phyloP scores from a whole-genome alignment of 2,329 filamentous ascomycete species.

The Pseudogymnoascus sp. region DNA sequence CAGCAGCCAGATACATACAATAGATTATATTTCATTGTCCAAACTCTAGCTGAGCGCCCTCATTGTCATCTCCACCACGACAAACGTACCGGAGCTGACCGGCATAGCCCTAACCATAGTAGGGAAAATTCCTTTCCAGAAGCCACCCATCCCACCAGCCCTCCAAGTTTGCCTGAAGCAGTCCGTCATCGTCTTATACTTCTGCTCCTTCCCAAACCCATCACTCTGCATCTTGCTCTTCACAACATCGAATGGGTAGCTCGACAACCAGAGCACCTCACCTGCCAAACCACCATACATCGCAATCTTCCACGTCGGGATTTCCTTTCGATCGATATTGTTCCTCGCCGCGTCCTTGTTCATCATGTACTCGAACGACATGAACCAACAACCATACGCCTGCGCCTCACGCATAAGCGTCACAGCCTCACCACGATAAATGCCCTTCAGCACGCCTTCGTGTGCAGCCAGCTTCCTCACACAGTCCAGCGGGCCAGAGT shows the following conservation, averaged over 20 bases:
- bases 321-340: slow-evolving; percentile 62
- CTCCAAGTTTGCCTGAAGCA: slow-evolving; percentile 79
- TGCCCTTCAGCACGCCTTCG: slow-evolving; percentile 59
- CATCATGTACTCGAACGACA: slow-evolving; percentile 94
- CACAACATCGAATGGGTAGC: slow-evolving; percentile 93
- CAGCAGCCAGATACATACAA: background rate
- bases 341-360: slow-evolving; percentile 77
- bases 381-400: slow-evolving; percentile 94
- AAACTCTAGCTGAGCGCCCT: slow-evolving; percentile 31
- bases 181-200: slow-evolving; percentile 76
- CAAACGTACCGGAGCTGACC: slow-evolving; percentile 95
- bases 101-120: slow-evolving; percentile 93
- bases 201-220: slow-evolving; percentile 65
- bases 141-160: slow-evolving; percentile 68
- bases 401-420: slow-evolving; percentile 84
- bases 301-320: slow-evolving; percentile 79
- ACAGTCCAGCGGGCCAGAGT: slow-evolving; percentile 81
- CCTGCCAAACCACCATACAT: slow-evolving; percentile 88
- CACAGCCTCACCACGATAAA: slow-evolving; percentile 83
- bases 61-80: slow-evolving; percentile 64
- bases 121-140: slow-evolving; percentile 91
- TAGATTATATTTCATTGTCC: background rate
- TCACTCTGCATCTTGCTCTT: slow-evolving; percentile 99
- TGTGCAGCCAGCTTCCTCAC: slow-evolving; percentile 68
- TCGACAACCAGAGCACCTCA: slow-evolving; percentile 85